Percentiles rank a stretch among this genome's conserved stretches.
Conservation (phyloP, 192 early-diverging fungal genomes). For the Coemansia sp. region DNA sequence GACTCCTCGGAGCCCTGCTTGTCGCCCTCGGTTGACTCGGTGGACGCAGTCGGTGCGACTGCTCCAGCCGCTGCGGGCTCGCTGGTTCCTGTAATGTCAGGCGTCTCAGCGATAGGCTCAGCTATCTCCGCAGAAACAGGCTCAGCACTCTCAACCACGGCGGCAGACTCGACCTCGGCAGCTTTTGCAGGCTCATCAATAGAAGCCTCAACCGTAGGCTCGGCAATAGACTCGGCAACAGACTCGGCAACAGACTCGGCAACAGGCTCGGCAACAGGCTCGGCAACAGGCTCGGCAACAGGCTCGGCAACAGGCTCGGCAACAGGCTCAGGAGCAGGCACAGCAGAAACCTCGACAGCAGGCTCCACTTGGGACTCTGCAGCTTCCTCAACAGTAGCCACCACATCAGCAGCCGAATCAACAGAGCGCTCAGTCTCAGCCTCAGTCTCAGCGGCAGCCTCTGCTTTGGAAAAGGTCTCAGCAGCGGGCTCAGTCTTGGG, state of each 20-base stretch:
- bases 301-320: neutral
- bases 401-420: neutral
- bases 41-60: constrained; percentile 3
- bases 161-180: neutral
- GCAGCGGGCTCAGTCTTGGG: neutral
- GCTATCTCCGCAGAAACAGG: neutral
- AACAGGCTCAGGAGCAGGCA: neutral
- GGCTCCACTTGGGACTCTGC: neutral
- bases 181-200: constrained; percentile 1
- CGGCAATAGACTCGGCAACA: neutral
- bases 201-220: neutral
- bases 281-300: neutral
- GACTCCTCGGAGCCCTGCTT: neutral
- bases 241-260: neutral
- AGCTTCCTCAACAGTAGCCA: neutral
- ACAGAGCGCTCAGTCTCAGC: neutral
- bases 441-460: neutral
- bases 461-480: neutral
- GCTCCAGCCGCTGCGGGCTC: constrained; percentile 1
- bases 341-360: neutral
- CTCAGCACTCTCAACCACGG: neutral
- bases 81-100: neutral
- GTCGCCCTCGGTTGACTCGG: constrained; percentile 1
- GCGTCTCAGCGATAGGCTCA: constrained; percentile 6
- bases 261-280: neutral